Evolutionary conservation across 768 basidiomycete genomes (phyloP), one percentile per base, ranked within the genome.

Genomic region (Sistotremastrum suecicum): DNA sequence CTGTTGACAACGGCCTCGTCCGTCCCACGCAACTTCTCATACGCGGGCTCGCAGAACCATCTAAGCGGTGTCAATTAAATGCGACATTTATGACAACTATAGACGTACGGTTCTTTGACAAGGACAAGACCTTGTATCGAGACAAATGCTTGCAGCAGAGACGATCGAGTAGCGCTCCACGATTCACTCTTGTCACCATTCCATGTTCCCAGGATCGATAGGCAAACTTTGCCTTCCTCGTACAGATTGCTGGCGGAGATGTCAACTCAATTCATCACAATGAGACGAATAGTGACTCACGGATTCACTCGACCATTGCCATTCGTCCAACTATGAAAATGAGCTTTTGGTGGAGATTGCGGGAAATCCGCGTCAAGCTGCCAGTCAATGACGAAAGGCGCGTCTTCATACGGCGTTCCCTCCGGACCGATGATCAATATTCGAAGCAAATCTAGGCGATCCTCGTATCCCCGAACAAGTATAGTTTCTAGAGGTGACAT

Each of bases 301-400:
- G 84, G 84, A 59, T 87, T 87, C 10, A 87, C 83, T 80, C 90
- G 70, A 32, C 90, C 90, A 56, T 90, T 88, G 3, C 90, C 90
- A 60, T 89, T 88, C 4, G 91, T 95, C 85, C 89, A 92, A 49
- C 87, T 90, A 42, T 80, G 71, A 61, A 97, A 97, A 63, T 87
- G 83, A 7, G 91, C 92, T 46, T 77, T 67, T 0, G 91, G 91
- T 8, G 91, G 89, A 49, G 68, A 75, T 51, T 78, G 76, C 39
- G 80, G 89, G 58, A 83, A 95, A 59, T 82, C 80, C 45, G 77
- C 85, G 55, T 85, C 86, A 7, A 89, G 66, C 71, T 80, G 76
- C 86, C 86, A 89, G 62, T 97, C 91, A 47, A 95, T 94, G 29
- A 95, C 80, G 62, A 94, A 92, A 0, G 91, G 92, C 12, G 88